Evolutionary conservation across 2,329 filamentous ascomycete species (phyloP).

Genomic region (Pseudogymnoascus sp.): DNA sequence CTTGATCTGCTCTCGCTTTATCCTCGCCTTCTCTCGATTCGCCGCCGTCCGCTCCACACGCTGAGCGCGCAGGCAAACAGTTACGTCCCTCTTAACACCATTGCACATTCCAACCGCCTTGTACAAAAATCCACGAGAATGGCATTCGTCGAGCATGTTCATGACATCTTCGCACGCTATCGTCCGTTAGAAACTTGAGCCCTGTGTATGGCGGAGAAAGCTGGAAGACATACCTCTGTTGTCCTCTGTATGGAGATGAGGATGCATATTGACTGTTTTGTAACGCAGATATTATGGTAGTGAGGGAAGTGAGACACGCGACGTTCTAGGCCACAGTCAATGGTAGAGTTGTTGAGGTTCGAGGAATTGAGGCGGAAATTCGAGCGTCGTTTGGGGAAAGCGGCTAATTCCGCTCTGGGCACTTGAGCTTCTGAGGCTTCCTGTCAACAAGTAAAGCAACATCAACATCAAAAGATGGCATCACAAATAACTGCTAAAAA

Average conservation of each 20-base stretch:
- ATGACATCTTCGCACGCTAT: constrained; percentile 93
- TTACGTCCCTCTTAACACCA: constrained; percentile 74
- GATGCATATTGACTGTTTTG: constrained; percentile 67
- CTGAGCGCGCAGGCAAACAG: constrained; percentile 75
- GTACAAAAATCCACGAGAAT: constrained; percentile 84
- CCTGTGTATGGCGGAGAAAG: neutral
- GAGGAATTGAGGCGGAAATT: neutral
- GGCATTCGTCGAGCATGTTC: constrained; percentile 89
- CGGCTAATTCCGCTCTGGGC: neutral
- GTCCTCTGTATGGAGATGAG: constrained; percentile 88
- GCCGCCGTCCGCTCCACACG: constrained; percentile 68
- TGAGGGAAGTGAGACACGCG: neutral
- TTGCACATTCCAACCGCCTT: constrained; percentile 90
- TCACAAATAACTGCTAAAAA: constrained; percentile 28
- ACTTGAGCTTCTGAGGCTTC: neutral
- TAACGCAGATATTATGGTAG: constrained; percentile 1
- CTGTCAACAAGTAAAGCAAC: constrained; percentile 8
- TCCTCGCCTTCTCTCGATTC: constrained; percentile 66
- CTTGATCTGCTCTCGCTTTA: constrained; percentile 68
- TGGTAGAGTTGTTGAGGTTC: neutral
- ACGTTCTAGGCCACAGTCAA: neutral
- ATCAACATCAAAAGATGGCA: constrained; percentile 22
- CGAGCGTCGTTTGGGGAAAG: neutral
- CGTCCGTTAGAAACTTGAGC: constrained; percentile 18
- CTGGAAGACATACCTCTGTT: constrained; percentile 60